A percentile compares a stretch with the other conserved stretches of the same genome.
phyloP scores from a whole-genome alignment of 352 stramenopile species.

The Aphanomyces astaci region DNA sequence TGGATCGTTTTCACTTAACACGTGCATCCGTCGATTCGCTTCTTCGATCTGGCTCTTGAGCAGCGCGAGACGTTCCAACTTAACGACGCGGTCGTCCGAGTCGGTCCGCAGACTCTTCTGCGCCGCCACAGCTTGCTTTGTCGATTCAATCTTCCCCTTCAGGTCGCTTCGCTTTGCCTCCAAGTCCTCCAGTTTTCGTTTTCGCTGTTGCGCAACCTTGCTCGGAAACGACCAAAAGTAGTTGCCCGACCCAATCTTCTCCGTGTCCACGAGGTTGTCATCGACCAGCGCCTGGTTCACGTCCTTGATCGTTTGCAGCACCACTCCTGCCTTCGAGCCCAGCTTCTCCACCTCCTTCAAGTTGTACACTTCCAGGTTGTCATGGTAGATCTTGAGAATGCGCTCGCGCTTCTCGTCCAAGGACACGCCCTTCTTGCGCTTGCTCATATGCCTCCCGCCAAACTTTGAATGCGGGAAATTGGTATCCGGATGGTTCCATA shows the following conservation, averaged over 20 bases:
- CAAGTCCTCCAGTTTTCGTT: slow-evolving; percentile 62
- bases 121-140: slow-evolving; percentile 29
- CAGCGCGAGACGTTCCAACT: slow-evolving; percentile 45
- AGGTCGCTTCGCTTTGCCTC: slow-evolving; percentile 48
- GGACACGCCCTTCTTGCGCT: slow-evolving; percentile 71
- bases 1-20: slow-evolving; percentile 68
- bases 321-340: slow-evolving; percentile 70
- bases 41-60: slow-evolving; percentile 43
- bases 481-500: too few species aligned
- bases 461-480: too few species aligned
- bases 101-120: slow-evolving; percentile 45
- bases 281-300: slow-evolving; percentile 83
- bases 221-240: slow-evolving; percentile 86
- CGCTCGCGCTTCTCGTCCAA: slow-evolving; percentile 79
- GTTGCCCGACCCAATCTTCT: slow-evolving; percentile 83
- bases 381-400: slow-evolving; percentile 80
- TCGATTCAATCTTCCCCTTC: slow-evolving; percentile 24
- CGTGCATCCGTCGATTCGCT: slow-evolving; percentile 45
- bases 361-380: slow-evolving; percentile 78
- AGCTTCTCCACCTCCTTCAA: slow-evolving; percentile 85
- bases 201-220: slow-evolving; percentile 70
- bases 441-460: slow-evolving; percentile 44
- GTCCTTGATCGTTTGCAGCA: slow-evolving; percentile 84
- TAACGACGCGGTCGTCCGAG: slow-evolving; percentile 55
- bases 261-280: slow-evolving; percentile 68